A percentile compares a stretch with the other conserved stretches of the same genome.
phyloP scores from a whole-genome alignment of 441 rosid species.

The Geranium incanum region DNA sequence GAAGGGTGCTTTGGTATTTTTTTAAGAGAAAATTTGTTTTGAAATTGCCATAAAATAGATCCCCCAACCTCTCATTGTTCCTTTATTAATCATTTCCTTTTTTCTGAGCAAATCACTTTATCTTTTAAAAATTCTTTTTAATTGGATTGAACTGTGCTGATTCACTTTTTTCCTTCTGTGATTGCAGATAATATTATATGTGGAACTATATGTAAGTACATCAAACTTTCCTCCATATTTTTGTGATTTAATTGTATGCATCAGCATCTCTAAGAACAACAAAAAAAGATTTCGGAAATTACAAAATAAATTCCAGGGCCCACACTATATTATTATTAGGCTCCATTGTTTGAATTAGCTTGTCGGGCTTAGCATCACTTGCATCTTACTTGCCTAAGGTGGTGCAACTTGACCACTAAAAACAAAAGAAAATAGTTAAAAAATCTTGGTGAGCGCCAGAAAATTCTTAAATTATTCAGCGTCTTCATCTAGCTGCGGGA shows the following conservation, averaged over 20 bases:
- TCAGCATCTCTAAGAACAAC: background rate
- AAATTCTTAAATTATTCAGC: background rate
- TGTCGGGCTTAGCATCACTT: background rate
- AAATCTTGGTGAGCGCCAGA: background rate
- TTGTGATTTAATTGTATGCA: background rate
- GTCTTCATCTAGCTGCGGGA: background rate
- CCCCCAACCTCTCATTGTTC: background rate
- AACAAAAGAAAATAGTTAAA: background rate
- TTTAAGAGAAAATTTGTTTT: background rate
- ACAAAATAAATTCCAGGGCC: background rate
- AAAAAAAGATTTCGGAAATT: background rate
- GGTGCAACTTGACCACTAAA: slow-evolving; percentile 1
- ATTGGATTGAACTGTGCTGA: slow-evolving; percentile 19
- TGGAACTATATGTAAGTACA: slow-evolving; percentile 32
- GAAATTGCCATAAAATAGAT: background rate
- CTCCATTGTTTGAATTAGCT: background rate
- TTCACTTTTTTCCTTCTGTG: slow-evolving; percentile 14
- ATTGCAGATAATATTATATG: slow-evolving; percentile 1
- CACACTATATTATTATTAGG: background rate
- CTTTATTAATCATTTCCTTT: background rate
- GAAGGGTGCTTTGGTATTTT: background rate
- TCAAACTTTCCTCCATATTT: slow-evolving; percentile 19
- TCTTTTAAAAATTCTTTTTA: background rate
- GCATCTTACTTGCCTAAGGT: background rate
- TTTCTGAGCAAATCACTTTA: background rate